Evolutionary conservation across 805 yeast genomes (phyloP), one percentile per base, ranked within the genome.

Genomic region (Schwanniomyces vanrijiae): DNA sequence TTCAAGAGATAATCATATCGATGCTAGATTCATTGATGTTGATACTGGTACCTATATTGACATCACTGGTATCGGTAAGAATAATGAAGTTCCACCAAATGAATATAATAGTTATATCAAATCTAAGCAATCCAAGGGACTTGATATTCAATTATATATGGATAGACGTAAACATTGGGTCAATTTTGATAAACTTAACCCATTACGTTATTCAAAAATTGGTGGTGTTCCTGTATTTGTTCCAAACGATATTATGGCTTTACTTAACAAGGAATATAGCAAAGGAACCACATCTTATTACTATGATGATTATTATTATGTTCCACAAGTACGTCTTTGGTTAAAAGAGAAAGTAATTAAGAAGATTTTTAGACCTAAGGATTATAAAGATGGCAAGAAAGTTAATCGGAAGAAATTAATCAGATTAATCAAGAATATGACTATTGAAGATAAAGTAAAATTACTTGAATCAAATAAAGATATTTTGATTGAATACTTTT

Each of bases 11-110:
- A 60, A 60, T 47, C 60, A 56, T 42, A 60, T 60, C 37, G 65
- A 60, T 42, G 65, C 82, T 6, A 71, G 85, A 47, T 78, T 82
- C 56, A 78, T 82, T 45, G 86, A 82, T 54, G 68, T 73, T 9
- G 74, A 76, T 42, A 75, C 82, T 2, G 87, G 86, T 9, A 56
- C 75, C 5, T 82, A 78, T 53, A 67, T 82, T 44, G 86, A 82
- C 52, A 68, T 82, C 44, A 74, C 78, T 2, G 87, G 82, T 6
- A 38, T 60, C 18, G 62, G 62, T 11, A 50, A 50, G 16, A 51
- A 53, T 39, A 50, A 52, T 26, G 62, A 55, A 42, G 29, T 24
- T 9, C 60, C 62, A 1, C 62, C 61, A 3, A 48, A 54, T 7
- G 58, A 54, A 40, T 64, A 59, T 44, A 49, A 49, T 16, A 45